Evolutionary conservation across 1,284 basidiomycete genomes (phyloP).

Genomic region (Sanghuangporus baumii): DNA sequence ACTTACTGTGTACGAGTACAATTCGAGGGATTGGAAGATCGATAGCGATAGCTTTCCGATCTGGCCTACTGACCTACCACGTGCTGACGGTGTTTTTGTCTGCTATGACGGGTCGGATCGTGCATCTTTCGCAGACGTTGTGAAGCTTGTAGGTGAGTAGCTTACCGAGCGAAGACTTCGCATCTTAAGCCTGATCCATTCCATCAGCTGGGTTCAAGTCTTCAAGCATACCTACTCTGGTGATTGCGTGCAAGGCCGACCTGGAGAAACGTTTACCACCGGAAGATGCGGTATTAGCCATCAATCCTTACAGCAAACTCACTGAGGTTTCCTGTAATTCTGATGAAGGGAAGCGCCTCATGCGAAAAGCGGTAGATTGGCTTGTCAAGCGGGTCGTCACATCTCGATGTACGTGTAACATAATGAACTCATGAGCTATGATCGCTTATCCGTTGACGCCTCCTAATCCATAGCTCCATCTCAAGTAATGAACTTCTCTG

Average conservation of each 20-base stretch:
- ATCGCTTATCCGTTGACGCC: not conserved
- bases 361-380: constrained; percentile 62
- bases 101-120: constrained; percentile 66
- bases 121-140: constrained; percentile 56
- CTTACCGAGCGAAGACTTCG: not conserved
- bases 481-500: not conserved
- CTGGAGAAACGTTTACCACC: constrained; percentile 52
- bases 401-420: not conserved
- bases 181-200: constrained; percentile 15
- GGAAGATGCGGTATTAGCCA: constrained; percentile 39
- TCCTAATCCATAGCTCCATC: not conserved
- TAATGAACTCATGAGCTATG: not conserved
- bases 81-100: constrained; percentile 64
- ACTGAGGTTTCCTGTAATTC: constrained; percentile 52
- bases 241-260: constrained; percentile 74
- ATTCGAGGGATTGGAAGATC: constrained; percentile 29
- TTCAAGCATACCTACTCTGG: constrained; percentile 54
- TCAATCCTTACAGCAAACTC: constrained; percentile 57
- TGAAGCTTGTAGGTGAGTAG: constrained; percentile 51
- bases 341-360: constrained; percentile 52
- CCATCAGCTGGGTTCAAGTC: constrained; percentile 48
- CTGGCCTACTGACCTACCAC: constrained; percentile 44
- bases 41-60: constrained; percentile 19
- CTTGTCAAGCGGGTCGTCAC: constrained; percentile 27
- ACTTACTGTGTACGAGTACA: constrained; percentile 46